Evolutionary conservation across 352 stramenopile genomes (phyloP), one percentile per base, ranked within the genome.

Genomic region (Phytophthora citrophthora): DNA sequence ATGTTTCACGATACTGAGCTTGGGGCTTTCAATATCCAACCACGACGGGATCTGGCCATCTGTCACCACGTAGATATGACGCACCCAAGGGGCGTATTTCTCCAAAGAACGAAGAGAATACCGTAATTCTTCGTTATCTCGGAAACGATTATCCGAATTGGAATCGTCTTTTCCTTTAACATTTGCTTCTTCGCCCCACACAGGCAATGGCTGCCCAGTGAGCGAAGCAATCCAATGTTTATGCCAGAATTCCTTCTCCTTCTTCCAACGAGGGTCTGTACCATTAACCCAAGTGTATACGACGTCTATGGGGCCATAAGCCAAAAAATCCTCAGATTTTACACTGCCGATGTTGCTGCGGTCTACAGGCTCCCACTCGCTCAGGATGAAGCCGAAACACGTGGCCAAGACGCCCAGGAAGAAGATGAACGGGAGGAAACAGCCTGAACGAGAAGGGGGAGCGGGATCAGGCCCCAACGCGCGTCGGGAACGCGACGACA

Each of bases 261-360:
- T 80, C 44, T 96, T 91, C 95, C 95, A 98, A 12, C 88, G 76
- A 10, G 95, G 92, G 54, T 98, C 95, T 11, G 89, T 96, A 45
- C 95, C 95, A 62, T 98, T 98, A 45, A 98, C 94, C 95, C 95
- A 98, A 61, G 95, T 98, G 74, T 98, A 98, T 23, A 98, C 95
- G 24, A 97, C 93, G 72, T 98, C 95, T 52, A 98, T 97, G 13
- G 89, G 84, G 0, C 84, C 86, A 62, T 96, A 96, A 4, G 80
- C 66, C 11, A 95, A 57, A 47, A 70, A 93, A 7, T 81, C 72
- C 24, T 73, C 51, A 9, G 80, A 48, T 36, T 68, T 66, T 40
- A 94, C 84, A 61, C 74, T 61, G 54, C 87, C 87, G 32, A 95
- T 92, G 65, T 94, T 95, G 48, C 64, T 48, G 50, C 50, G 68